phyloP scores from a whole-genome alignment of 108 stramenopile species.

The Epipyxis sp. region DNA sequence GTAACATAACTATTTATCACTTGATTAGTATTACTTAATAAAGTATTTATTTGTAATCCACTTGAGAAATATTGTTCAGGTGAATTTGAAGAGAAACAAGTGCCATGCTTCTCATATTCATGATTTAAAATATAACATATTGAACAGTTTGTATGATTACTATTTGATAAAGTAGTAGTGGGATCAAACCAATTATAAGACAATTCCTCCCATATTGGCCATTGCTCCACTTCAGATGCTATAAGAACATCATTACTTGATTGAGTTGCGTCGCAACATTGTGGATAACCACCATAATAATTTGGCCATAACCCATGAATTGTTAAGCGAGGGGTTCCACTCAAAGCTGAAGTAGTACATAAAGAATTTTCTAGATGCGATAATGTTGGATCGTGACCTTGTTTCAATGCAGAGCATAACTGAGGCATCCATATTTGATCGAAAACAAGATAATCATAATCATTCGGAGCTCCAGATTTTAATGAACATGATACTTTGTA shows the following conservation, averaged over 20 bases:
- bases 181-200: not conserved
- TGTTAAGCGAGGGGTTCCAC: not conserved
- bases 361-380: not conserved
- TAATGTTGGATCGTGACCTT: constrained; percentile 26
- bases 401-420: not conserved
- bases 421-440: constrained; percentile 31
- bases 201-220: not conserved
- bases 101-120: constrained; percentile 30
- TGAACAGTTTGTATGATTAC: not conserved
- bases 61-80: not conserved
- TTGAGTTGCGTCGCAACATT: not conserved
- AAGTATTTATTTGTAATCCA: not conserved
- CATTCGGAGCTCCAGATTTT: not conserved
- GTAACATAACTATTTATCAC: not conserved
- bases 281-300: not conserved
- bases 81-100: not conserved
- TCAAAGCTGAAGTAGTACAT: not conserved
- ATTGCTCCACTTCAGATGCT: not conserved
- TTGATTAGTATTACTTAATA: not conserved
- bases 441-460: constrained; percentile 7
- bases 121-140: constrained; percentile 20
- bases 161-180: not conserved
- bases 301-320: constrained; percentile 30
- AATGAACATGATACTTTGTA: too few species aligned
- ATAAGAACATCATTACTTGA: not conserved